phyloP scores from a whole-genome alignment of 1,284 basidiomycete species.

The Coriolopsis trogii region DNA sequence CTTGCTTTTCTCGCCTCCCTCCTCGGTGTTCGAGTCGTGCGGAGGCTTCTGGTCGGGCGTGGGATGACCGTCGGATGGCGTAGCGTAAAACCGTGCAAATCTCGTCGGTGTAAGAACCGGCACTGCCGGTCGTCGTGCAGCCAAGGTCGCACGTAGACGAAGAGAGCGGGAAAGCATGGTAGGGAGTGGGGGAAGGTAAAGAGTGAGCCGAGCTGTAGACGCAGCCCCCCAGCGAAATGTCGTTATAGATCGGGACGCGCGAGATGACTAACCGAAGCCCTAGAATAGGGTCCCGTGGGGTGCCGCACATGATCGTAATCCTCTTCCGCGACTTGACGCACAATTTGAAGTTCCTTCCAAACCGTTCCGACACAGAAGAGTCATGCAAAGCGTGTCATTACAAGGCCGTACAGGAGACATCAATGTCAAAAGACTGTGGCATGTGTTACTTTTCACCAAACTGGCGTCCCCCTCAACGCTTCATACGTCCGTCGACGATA shows the following conservation, averaged over 20 bases:
- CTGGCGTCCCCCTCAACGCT: background rate
- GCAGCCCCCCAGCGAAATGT: background rate
- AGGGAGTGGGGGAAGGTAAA: constrained; percentile 12
- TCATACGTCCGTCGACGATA: constrained; percentile 26
- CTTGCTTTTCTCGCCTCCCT: constrained; percentile 31
- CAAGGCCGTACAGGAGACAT: no score
- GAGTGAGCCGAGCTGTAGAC: constrained; percentile 14
- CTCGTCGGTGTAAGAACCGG: constrained; percentile 33
- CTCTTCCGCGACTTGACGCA: background rate
- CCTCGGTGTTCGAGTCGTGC: constrained; percentile 32
- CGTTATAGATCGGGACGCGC: constrained; percentile 13
- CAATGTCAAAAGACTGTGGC: no score
- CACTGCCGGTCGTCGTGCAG: constrained; percentile 38
- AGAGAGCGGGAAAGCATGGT: constrained; percentile 47
- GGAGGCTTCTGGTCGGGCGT: constrained; percentile 33
- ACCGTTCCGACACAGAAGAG: no score
- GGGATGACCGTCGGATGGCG: constrained; percentile 40
- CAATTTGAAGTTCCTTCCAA: no score
- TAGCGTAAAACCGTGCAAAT: constrained; percentile 43
- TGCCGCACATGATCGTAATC: constrained; percentile 22
- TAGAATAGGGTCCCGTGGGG: constrained; percentile 17
- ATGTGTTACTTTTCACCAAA: no score
- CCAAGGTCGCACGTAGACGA: constrained; percentile 39
- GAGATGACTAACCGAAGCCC: constrained; percentile 29
- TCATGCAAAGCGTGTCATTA: no score